phyloP scores from a whole-genome alignment of 108 stramenopile species.

The Cyclotella distinguenda region DNA sequence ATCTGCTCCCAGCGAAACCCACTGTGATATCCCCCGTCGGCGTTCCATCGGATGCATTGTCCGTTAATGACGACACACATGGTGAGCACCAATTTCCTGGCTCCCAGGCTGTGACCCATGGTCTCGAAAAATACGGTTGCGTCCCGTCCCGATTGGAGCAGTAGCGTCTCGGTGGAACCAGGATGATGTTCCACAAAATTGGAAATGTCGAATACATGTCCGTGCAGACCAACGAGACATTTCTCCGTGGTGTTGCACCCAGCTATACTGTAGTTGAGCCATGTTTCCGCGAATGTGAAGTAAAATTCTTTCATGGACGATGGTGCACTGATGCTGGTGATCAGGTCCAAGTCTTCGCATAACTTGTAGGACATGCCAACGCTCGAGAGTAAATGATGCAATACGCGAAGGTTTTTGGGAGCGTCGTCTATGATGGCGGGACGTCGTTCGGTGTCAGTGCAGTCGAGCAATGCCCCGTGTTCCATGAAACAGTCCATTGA shows the following conservation, averaged over 20 bases:
- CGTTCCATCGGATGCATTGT: conserved; percentile 27
- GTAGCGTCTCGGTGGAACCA: conserved; percentile 88
- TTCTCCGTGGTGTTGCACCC: conserved; percentile 56
- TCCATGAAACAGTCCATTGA: conserved; percentile 24
- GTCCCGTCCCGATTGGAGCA: conserved; percentile 89
- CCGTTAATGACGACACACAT: conserved; percentile 67
- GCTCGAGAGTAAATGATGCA: conserved; percentile 32
- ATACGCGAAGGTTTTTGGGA: conserved; percentile 4
- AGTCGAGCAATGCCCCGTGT: conserved; percentile 4
- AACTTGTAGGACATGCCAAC: not conserved
- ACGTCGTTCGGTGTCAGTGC: too few species aligned
- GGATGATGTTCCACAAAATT: conserved; percentile 89
- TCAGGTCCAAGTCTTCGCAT: not conserved
- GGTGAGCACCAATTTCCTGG: conserved; percentile 55
- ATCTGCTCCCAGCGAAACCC: not conserved
- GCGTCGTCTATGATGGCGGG: not conserved
- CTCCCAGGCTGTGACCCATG: conserved; percentile 79
- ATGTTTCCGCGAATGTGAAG: conserved; percentile 69
- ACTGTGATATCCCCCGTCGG: not conserved
- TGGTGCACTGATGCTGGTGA: not conserved
- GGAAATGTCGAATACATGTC: conserved; percentile 88
- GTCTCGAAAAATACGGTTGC: conserved; percentile 89
- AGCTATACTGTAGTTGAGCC: conserved; percentile 72
- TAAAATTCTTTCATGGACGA: conserved; percentile 71
- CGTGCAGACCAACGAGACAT: conserved; percentile 89